Base-by-base conservation (phyloP, 176 grass and related monocot genomes). In the Phoenix roebelenii region DNA sequence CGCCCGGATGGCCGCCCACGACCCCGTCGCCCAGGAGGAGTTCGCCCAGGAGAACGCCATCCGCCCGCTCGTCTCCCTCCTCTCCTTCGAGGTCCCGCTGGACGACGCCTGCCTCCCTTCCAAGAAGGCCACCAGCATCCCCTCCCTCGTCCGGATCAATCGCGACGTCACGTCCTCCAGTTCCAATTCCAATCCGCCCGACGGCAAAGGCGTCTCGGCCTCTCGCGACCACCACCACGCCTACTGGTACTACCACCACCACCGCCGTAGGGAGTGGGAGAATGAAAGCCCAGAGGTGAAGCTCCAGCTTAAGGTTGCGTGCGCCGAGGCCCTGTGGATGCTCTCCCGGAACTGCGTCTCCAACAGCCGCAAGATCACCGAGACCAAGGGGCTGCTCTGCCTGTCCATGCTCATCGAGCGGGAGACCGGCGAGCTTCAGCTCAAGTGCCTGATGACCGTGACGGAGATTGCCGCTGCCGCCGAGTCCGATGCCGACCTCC, bases 201-300 rank as follows among this genome's bases (percentile, higher is more conserved):
- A 14, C 15, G 52, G 16, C 12, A 29, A 28, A 23, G 18, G n/a
- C 7, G 17, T 55, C 44, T 57, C 54, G 3, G 12, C 48, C 15
- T 15, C 57, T 22, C 25, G 67, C 22, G 67, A 50, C 55, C 23
- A 50, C 26, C 48, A 59, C 22, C 28, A 49, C 7, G 16, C 39
- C 5, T 15, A 39, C 14, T 17, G 39, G 16, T 54, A 58, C 55
- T n/a, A 50, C 52, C 23, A 59, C 22, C 18, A 24, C 7, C 67
- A 70, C 16, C 67, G 59, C 39, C 55, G 35, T 22, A 70, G 59
- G 26, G 55, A 70, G 5, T 4, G 69, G 49, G 69, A 62, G 23
- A 61, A 72, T n/a, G 69, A 72, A 23, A 71, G 68, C 39, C 22
- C 55, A 16, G 68, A 71, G 39, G 68, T 71, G 55, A 71, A 71